Evolutionary conservation across 176 grass and related monocot species (phyloP).

Genomic region (Melocanna baccifera): DNA sequence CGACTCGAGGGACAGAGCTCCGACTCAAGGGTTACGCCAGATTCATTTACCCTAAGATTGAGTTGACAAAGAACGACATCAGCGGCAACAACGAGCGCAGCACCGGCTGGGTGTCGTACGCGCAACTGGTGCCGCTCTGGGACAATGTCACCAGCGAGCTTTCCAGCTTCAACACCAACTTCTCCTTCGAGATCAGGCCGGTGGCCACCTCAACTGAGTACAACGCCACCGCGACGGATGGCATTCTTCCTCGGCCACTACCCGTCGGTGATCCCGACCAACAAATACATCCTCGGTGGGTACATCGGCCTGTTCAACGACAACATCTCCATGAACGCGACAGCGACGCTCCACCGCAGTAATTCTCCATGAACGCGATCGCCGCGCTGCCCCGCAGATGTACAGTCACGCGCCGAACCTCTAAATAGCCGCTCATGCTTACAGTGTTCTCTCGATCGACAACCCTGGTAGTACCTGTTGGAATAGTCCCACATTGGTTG

Average conservation of each 20-base stretch:
- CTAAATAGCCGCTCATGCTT: no score
- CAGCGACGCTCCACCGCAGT: neutral
- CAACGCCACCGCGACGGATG: no score
- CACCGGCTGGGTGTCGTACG: neutral
- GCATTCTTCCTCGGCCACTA: conserved; percentile 3
- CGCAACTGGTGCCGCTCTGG: conserved; percentile 24
- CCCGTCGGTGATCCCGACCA: neutral
- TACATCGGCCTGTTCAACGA: conserved; percentile 26
- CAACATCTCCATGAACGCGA: neutral
- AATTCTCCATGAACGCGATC: no score
- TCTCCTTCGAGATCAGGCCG: conserved; percentile 34
- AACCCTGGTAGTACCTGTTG: no score
- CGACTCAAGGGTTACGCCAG: no score
- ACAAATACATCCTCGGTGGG: neutral
- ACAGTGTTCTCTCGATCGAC: no score
- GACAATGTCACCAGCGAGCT: conserved; percentile 23
- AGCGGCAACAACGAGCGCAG: neutral
- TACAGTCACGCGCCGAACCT: no score
- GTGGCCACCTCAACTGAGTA: no score
- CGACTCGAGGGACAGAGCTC: no score
- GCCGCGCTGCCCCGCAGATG: no score
- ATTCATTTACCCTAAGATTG: no score
- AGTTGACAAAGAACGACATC: neutral
- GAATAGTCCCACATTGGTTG: no score
- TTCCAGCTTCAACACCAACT: conserved; percentile 32